Conservation (phyloP, 2,329 filamentous ascomycete species). For the Curvularia spicifera region DNA sequence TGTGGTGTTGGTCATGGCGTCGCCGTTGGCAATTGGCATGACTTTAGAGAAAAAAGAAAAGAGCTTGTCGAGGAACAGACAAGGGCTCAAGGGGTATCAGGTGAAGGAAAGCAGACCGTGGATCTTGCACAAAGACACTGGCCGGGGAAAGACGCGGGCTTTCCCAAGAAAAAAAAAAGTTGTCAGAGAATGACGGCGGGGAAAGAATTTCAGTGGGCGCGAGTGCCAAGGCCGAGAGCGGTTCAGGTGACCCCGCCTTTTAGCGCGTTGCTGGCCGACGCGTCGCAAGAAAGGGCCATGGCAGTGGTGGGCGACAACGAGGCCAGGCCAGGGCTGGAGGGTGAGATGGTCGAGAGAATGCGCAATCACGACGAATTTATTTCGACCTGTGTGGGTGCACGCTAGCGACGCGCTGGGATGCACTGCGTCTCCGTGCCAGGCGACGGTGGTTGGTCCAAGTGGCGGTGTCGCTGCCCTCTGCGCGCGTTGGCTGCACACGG, state of each 20-base stretch:
- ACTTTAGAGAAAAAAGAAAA: constrained; percentile 44
- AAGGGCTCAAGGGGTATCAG: constrained; percentile 29
- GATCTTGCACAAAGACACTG: constrained; percentile 45
- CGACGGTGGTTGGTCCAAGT: constrained; percentile 5
- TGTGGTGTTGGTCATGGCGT: constrained; percentile 58
- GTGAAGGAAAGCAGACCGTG: constrained; percentile 43
- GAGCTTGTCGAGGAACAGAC: constrained; percentile 42
- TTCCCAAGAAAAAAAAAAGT: constrained; percentile 55
- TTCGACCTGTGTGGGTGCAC: neutral
- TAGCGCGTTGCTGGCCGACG: constrained; percentile 21
- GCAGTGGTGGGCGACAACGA: neutral
- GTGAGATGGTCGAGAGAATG: neutral
- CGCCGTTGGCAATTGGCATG: constrained; percentile 77
- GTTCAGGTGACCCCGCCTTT: constrained; percentile 26
- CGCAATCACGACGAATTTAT: constrained; percentile 1
- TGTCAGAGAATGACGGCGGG: constrained; percentile 22
- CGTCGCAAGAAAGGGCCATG: constrained; percentile 8
- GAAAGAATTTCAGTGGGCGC: constrained; percentile 35
- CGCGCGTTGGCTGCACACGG: neutral
- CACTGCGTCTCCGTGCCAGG: constrained; percentile 9
- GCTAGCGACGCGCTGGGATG: constrained; percentile 11
- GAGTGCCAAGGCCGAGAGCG: constrained; percentile 12
- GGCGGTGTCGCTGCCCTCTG: constrained; percentile 2
- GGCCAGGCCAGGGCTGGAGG: neutral
- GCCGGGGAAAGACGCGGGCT: constrained; percentile 63